Conservation (phyloP, 257 asterid genomes). For the Gentiana straminea region DNA sequence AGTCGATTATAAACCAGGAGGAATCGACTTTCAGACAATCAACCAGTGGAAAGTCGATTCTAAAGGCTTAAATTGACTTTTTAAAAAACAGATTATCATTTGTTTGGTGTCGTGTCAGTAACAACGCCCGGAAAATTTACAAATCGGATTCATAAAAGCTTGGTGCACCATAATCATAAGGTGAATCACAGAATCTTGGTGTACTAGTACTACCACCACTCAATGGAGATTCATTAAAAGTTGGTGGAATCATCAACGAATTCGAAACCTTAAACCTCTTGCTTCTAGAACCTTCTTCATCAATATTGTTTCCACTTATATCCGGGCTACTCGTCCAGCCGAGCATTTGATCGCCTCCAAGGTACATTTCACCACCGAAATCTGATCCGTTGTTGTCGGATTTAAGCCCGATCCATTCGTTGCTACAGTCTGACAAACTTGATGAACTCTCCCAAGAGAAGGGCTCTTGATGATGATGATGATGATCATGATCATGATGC, state of each 20-base stretch:
- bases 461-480: slow-evolving; percentile 17
- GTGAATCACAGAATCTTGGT: slow-evolving; percentile 8
- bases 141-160: slow-evolving; percentile 7
- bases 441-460: slow-evolving; percentile 41
- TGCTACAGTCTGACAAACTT: slow-evolving; percentile 40
- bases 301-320: slow-evolving; percentile 5
- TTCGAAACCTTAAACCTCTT: slow-evolving; percentile 81
- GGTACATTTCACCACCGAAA: slow-evolving; percentile 24
- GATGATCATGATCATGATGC: too few relatives aligned
- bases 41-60: neutral
- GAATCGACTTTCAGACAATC: neutral
- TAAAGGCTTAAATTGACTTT: too few relatives aligned
- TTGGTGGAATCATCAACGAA: slow-evolving; percentile 67
- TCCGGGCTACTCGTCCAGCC: slow-evolving; percentile 76
- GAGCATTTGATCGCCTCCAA: slow-evolving; percentile 33
- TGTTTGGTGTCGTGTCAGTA: too few relatives aligned
- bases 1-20: neutral
- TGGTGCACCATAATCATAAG: neutral
- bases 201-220: neutral
- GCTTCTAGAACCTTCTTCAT: slow-evolving; percentile 40
- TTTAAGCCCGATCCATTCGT: slow-evolving; percentile 43
- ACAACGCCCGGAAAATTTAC: too few relatives aligned
- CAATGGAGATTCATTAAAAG: slow-evolving; percentile 30
- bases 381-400: slow-evolving; percentile 60
- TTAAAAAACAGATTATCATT: too few relatives aligned